phyloP scores from a whole-genome alignment of 2,329 filamentous ascomycete species.

The Venturiaceae sp. region DNA sequence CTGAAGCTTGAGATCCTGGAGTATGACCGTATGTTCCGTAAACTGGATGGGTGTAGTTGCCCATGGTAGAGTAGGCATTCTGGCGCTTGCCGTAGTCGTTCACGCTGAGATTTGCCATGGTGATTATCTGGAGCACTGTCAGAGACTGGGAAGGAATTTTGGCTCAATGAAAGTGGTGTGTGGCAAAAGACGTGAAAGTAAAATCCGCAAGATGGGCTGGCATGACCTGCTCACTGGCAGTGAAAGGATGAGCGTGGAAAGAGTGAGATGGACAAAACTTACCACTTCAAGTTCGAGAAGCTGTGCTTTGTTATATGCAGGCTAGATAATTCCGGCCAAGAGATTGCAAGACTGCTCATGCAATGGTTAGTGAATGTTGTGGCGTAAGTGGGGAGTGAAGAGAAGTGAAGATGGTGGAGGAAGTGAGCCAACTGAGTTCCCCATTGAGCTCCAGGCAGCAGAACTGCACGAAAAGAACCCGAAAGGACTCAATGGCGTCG shows the following conservation, averaged over 20 bases:
- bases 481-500: not conserved
- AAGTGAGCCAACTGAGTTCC: not conserved
- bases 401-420: not conserved
- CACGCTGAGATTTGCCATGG: conserved; percentile 4
- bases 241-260: not conserved
- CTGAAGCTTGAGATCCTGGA: conserved; percentile 7
- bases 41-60: conserved; percentile 1
- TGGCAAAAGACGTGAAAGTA: not conserved
- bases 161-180: not conserved
- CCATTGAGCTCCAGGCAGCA: not conserved
- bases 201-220: not conserved
- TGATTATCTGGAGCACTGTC: conserved; percentile 1
- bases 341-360: conserved; percentile 2
- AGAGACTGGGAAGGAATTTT: not conserved
- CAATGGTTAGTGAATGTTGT: not conserved
- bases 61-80: not conserved
- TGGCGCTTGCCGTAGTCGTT: conserved; percentile 7
- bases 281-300: conserved; percentile 2
- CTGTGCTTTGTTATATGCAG: conserved; percentile 1
- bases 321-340: conserved; percentile 5
- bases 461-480: not conserved
- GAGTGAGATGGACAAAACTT: not conserved
- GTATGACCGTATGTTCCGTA: conserved; percentile 1
- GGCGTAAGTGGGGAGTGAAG: no score
- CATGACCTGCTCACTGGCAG: not conserved